phyloP scores from a whole-genome alignment of 2,329 filamentous ascomycete species.

The Fusarium robinianum region DNA sequence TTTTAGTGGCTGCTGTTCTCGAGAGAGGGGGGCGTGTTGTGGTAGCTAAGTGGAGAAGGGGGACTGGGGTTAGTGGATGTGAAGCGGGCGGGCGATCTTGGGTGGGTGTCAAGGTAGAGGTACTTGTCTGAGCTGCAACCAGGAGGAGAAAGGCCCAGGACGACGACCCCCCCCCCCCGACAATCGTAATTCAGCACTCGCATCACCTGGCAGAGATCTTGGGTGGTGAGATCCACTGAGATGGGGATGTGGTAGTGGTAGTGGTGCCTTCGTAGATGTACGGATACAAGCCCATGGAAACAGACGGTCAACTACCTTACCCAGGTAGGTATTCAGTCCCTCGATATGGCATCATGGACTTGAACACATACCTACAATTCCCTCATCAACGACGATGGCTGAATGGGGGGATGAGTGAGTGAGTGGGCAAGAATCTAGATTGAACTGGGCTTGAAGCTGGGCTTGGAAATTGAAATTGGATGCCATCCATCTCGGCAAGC shows the following conservation, averaged over 20 bases:
- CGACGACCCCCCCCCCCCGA: too few relatives aligned
- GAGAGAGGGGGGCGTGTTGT: conserved; percentile 15
- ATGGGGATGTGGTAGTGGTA: conserved; percentile 12
- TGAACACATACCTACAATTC: neutral
- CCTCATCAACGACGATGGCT: neutral
- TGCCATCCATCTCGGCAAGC: conserved; percentile 23
- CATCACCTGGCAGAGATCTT: too few relatives aligned
- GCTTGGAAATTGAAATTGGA: conserved; percentile 29
- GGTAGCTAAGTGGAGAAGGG: conserved; percentile 5
- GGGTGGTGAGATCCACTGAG: conserved; percentile 15
- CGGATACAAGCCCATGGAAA: neutral
- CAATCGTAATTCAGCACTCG: conserved; percentile 20
- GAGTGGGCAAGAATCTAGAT: conserved; percentile 5
- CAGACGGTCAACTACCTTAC: neutral
- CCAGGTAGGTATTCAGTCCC: too few relatives aligned
- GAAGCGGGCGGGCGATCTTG: conserved; percentile 23
- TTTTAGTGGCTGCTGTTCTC: conserved; percentile 8
- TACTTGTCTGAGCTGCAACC: conserved; percentile 3
- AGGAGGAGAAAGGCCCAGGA: too few relatives aligned
- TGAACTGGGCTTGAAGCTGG: conserved; percentile 20
- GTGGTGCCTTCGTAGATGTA: neutral
- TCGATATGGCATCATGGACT: too few relatives aligned
- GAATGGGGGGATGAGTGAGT: too few relatives aligned
- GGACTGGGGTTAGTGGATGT: conserved; percentile 8
- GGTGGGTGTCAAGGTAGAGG: conserved; percentile 21